Evolutionary conservation across 306 rosid species (phyloP), one percentile per base, ranked within the genome.

Genomic region (Cucurbita pepo): DNA sequence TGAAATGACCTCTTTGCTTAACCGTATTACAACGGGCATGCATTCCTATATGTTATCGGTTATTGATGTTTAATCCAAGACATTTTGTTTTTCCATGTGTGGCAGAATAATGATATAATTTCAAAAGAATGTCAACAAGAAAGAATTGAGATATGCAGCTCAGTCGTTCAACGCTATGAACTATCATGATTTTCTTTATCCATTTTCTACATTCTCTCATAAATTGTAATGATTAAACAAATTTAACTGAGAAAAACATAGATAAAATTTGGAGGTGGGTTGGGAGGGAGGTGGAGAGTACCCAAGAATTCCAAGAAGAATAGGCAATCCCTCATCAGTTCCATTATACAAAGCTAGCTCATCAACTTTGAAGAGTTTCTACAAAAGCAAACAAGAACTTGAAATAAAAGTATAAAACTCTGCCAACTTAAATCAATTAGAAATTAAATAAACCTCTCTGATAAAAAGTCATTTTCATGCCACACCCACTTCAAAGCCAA

Each of bases 281-380:
- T 43, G 54, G 37, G 54, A 67, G 71, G 61, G 60, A 77, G 44
- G 56, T 16, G 74, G 54, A 69, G 50, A 18, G 73, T 87, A 92
- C 96, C 96, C 98, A 25, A 92, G 95, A 83, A 92, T 88, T 84
- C 96, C 98, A 69, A 92, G 78, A 16, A 90, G 84, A 56, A 92
- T 88, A 4, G 96, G 96, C 66, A 87, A 76, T 50, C 81, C 69
- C 78, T 69, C 83, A 72, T 87, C 89, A 59, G 93, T 88, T 78
- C 98, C 98, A 76, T 92, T 92, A 85, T 87, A 88, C 82, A 88
- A 81, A 19, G 91, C 86, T 77, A 92, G 86, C 61, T 92, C 96
- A 56, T 92, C 85, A 55, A 66, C 82, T 60, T 67, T 84, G 85
- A 86, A 92, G 72, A 92, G 75, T 81, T 83, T 90, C 98, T 92